Conservation (phyloP, 176 grass and related monocot species). For the Dendrocalamus sinicus region DNA sequence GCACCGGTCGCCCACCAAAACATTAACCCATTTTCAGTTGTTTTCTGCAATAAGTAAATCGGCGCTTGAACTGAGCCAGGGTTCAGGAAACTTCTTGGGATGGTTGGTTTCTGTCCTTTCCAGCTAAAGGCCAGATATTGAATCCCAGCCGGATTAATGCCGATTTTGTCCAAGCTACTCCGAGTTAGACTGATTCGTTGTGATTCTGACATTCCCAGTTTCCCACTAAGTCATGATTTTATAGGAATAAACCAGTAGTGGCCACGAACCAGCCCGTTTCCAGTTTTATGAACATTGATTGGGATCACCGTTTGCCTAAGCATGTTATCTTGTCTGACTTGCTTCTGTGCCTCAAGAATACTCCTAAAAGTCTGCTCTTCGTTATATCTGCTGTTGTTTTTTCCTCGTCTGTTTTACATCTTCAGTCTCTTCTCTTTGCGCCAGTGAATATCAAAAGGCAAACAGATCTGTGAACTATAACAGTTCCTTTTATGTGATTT, state of each 20-base stretch:
- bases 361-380: constrained; percentile 3
- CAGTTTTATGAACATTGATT: constrained; percentile 23
- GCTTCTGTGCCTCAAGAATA: constrained; percentile 34
- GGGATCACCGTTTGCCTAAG: constrained; percentile 2
- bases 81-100: neutral
- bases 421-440: constrained; percentile 12
- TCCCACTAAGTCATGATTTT: constrained; percentile 12
- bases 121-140: constrained; percentile 1
- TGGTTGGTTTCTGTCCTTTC: neutral
- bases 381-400: constrained; percentile 8
- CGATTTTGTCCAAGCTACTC: neutral
- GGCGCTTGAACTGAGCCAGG: constrained; percentile 3
- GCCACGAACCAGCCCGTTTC: neutral
- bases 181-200: neutral
- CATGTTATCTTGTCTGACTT: constrained; percentile 20
- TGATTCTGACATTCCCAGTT: constrained; percentile 30
- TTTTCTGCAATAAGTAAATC: constrained; percentile 35
- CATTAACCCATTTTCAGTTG: constrained; percentile 22
- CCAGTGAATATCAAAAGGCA: constrained; percentile 21
- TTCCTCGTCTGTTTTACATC: neutral
- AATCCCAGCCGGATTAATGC: neutral
- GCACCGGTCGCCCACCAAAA: neutral
- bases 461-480: constrained; percentile 1
- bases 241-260: constrained; percentile 1
- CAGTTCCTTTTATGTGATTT: constrained; percentile 28